These are phyloP conservation scores for Cardamine resedifolia DNA, from an alignment of 345 rosid genomes.

Conservation along the genomic window DNA sequence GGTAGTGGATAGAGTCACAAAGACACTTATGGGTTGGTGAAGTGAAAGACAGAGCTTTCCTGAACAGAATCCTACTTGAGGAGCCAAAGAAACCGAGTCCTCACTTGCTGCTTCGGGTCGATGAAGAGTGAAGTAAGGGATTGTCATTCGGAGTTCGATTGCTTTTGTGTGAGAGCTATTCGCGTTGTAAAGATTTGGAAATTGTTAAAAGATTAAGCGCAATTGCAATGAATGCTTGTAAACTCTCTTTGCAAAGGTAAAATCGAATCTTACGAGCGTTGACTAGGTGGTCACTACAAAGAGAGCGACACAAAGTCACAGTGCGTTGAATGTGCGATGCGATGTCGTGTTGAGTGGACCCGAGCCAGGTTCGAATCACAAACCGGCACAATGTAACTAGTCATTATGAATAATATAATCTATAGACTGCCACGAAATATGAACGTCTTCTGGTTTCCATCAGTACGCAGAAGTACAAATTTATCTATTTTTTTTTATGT, in stretches of 20 bases:
- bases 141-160: conserved; percentile 17
- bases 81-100: not conserved
- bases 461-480: too few species aligned
- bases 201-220: conserved; percentile 18
- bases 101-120: not conserved
- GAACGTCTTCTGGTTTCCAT: not conserved
- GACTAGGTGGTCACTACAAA: not conserved
- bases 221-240: conserved; percentile 30
- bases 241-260: not conserved
- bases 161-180: conserved; percentile 16
- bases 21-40: conserved; percentile 76
- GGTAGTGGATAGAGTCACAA: conserved; percentile 59
- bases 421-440: not conserved
- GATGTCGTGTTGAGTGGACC: not conserved
- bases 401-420: not conserved
- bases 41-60: not conserved
- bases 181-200: conserved; percentile 13
- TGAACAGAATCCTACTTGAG: not conserved
- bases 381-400: not conserved
- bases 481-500: too few species aligned
- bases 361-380: not conserved
- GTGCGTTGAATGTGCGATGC: not conserved
- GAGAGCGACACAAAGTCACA: not conserved
- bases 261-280: not conserved
- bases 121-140: not conserved